These are phyloP conservation scores for Podospora pseudopauciseta DNA, from an alignment of 495 filamentous ascomycete species.

Conservation along the genomic window DNA sequence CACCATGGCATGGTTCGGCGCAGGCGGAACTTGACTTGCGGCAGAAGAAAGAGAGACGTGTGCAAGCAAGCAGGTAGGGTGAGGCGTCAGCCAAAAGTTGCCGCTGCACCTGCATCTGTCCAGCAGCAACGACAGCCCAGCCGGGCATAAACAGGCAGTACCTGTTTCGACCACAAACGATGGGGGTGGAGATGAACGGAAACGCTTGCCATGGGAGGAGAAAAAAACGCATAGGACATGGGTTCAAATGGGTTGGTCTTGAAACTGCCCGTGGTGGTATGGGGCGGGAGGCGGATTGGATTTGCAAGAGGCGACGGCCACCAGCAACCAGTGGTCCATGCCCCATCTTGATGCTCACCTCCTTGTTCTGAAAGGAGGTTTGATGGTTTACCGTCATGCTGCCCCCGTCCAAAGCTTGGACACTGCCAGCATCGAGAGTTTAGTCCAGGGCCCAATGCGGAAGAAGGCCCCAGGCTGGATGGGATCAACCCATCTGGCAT, in stretches of 20 bases:
- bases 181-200: slow-evolving; percentile 14
- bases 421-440: slow-evolving; percentile 18
- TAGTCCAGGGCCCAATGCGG: slow-evolving; percentile 23
- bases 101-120: not conserved
- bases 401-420: slow-evolving; percentile 7
- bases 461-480: slow-evolving; percentile 23
- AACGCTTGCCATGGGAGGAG: slow-evolving; percentile 5
- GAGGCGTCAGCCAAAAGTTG: not conserved
- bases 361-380: slow-evolving; percentile 16
- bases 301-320: slow-evolving; percentile 16
- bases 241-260: slow-evolving; percentile 21
- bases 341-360: slow-evolving; percentile 17
- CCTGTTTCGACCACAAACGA: slow-evolving; percentile 11
- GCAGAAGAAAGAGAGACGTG: not conserved
- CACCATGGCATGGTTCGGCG: not conserved
- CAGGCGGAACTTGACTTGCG: slow-evolving; percentile 8
- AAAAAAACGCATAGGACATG: slow-evolving; percentile 16
- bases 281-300: slow-evolving; percentile 19
- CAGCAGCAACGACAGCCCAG: slow-evolving; percentile 7
- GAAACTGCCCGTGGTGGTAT: slow-evolving; percentile 21
- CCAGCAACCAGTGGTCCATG: slow-evolving; percentile 19
- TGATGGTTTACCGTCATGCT: slow-evolving; percentile 10
- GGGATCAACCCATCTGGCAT: slow-evolving; percentile 20
- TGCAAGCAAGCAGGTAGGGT: not conserved
- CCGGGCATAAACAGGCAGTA: slow-evolving; percentile 13